Evolutionary conservation across 2,329 filamentous ascomycete species (phyloP), one percentile per base, ranked within the genome.

Genomic region (Curvularia hawaiiensis): DNA sequence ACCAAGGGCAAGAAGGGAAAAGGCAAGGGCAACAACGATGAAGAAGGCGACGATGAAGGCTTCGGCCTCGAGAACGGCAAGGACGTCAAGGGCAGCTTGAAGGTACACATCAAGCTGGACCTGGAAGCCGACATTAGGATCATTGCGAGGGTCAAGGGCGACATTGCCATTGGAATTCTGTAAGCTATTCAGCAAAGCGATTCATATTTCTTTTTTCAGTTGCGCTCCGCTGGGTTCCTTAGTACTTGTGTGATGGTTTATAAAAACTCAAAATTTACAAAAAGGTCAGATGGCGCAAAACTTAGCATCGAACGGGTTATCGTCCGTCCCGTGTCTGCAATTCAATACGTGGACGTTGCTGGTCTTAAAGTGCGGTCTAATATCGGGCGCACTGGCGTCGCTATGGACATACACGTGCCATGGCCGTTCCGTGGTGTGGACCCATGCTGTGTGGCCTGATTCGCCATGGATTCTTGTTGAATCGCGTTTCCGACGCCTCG

Each of bases 71-170:
- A 68, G 5, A 62, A 67, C 10, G 44, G 39, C 31, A 65, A 63
- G 39, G 65, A 68, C n/a, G 65, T 68, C 18, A 65, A 67, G 39
- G 65, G 65, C 9, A 68, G 64, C 26, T 45, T 68, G 54, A 68
- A 67, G 49, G 56, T 67, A 10, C 64, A 67, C 26, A 66, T 66
- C 52, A 68, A 65, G 54, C 35, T 67, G n/a, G 63, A 67, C 50
- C 43, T 67, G 4, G 65, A 67, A 39, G 65, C 62, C 14, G 64
- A 67, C 33, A 68, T 68, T 26, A 56, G 59, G n/a, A 58, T 67
- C 14, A 63, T 63, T 18, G 65, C 64, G 8, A 55, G 62, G 30
- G 61, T 68, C 11, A 66, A 64, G 48, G 65, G 65, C 16, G 65
- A 68, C 9, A 67, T 68, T 28, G 65, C 65, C 0, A 68, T 68